A percentile compares a stretch with the other conserved stretches of the same genome.
Evolutionary conservation across 2,329 filamentous ascomycete species (phyloP).

Genomic region (Xylariaceae sp.): DNA sequence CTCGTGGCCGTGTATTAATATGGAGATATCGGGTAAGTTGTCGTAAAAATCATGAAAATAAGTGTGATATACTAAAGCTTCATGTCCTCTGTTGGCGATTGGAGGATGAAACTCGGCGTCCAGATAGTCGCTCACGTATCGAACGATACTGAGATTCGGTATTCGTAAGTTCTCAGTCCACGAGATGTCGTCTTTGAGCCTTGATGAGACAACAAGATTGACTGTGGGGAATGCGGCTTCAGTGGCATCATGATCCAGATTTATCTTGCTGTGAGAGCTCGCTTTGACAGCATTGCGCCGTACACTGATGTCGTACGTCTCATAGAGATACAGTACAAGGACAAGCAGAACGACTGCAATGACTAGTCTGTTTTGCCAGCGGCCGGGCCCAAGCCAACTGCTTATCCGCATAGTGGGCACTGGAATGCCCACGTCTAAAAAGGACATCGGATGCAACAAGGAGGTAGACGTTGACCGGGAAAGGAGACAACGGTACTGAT

Average conservation of each 20-base stretch:
- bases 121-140: slow-evolving; percentile 49
- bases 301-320: slow-evolving; percentile 8
- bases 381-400: too few species aligned
- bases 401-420: too few species aligned
- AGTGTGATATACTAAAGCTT: slow-evolving; percentile 58
- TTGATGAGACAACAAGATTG: slow-evolving; percentile 30
- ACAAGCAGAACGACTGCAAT: too few species aligned
- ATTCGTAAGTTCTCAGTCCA: slow-evolving; percentile 29
- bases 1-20: slow-evolving; percentile 61
- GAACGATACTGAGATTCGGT: slow-evolving; percentile 33
- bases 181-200: slow-evolving; percentile 26
- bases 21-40: slow-evolving; percentile 51
- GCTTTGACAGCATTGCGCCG: slow-evolving; percentile 6
- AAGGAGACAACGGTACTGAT: too few species aligned
- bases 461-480: too few species aligned
- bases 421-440: too few species aligned
- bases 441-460: too few species aligned
- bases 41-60: slow-evolving; percentile 62
- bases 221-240: slow-evolving; percentile 21
- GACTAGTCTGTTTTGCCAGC: too few species aligned
- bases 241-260: slow-evolving; percentile 13
- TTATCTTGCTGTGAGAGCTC: slow-evolving; percentile 6
- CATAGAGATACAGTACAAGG: slow-evolving; percentile 10
- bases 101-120: slow-evolving; percentile 45
- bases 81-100: slow-evolving; percentile 55